phyloP scores from a whole-genome alignment of 192 early-diverging fungal genomes.

The Backusella mclennaniae region DNA sequence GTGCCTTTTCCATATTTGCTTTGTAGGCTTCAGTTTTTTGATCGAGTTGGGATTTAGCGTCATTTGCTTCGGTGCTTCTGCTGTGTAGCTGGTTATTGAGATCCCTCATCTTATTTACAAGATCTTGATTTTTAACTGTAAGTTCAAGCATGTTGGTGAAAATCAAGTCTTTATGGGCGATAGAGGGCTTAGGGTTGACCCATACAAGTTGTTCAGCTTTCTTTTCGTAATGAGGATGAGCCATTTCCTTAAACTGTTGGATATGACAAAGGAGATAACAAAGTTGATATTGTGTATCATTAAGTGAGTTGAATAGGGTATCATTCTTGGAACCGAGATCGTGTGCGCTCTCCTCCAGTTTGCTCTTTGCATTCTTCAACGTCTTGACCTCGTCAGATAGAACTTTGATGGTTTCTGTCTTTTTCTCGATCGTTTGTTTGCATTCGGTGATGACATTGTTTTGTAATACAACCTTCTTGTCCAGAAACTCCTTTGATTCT shows the following conservation, averaged over 20 bases:
- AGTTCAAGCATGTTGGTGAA: background rate
- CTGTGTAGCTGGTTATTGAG: background rate
- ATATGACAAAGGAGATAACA: background rate
- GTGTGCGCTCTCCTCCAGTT: background rate
- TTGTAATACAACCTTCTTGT: background rate
- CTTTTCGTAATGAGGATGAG: background rate
- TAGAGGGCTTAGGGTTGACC: background rate
- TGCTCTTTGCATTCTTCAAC: background rate
- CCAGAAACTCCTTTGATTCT: background rate
- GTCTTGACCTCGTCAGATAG: background rate
- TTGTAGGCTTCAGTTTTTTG: background rate
- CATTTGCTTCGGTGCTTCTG: background rate
- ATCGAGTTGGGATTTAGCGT: background rate
- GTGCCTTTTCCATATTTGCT: background rate
- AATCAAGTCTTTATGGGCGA: background rate
- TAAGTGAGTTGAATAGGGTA: background rate
- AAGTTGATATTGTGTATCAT: background rate
- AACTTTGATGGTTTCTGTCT: background rate
- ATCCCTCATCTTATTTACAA: background rate
- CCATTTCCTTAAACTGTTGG: background rate
- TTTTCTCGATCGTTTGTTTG: background rate
- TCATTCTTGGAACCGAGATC: background rate
- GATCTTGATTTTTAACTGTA: background rate
- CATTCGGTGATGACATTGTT: background rate
- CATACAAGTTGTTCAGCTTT: background rate